Conservation (phyloP, 164 flowering plant species). For the Houttuynia cordata region DNA sequence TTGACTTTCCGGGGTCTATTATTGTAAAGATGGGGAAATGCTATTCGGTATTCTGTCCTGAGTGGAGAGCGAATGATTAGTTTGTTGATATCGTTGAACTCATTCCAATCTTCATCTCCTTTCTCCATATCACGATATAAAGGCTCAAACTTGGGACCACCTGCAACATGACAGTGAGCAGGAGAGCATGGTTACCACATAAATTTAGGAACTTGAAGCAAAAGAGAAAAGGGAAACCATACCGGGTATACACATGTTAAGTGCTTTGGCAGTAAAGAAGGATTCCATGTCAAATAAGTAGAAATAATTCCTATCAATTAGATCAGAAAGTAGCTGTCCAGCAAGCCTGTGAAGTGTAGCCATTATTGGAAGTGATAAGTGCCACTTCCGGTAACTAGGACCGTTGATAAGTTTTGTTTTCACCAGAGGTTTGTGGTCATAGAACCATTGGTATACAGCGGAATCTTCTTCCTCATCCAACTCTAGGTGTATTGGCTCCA, state of each 20-base stretch:
- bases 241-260: slow-evolving; percentile 99
- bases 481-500: slow-evolving; percentile 93
- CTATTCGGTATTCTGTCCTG: slow-evolving; percentile 90
- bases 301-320: slow-evolving; percentile 87
- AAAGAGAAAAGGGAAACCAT: slow-evolving; percentile 5
- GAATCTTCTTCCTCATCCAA: slow-evolving; percentile 97
- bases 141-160: slow-evolving; percentile 99
- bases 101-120: slow-evolving; percentile 99
- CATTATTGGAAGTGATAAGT: slow-evolving; percentile 97
- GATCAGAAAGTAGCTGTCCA: slow-evolving; percentile 92
- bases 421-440: slow-evolving; percentile 95
- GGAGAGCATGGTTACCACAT: background rate
- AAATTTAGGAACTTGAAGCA: background rate
- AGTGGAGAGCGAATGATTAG: slow-evolving; percentile 94
- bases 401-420: slow-evolving; percentile 96
- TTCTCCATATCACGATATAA: slow-evolving; percentile 99
- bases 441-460: slow-evolving; percentile 97
- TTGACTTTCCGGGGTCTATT: slow-evolving; percentile 94
- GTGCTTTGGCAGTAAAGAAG: slow-evolving; percentile 94
- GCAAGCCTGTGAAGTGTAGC: slow-evolving; percentile 98
- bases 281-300: slow-evolving; percentile 99
- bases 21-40: slow-evolving; percentile 96
- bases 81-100: slow-evolving; percentile 94
- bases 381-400: slow-evolving; percentile 96
- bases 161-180: slow-evolving; percentile 28